Conservation (phyloP, 306 rosid genomes). For the Castanopsis chinensis region DNA sequence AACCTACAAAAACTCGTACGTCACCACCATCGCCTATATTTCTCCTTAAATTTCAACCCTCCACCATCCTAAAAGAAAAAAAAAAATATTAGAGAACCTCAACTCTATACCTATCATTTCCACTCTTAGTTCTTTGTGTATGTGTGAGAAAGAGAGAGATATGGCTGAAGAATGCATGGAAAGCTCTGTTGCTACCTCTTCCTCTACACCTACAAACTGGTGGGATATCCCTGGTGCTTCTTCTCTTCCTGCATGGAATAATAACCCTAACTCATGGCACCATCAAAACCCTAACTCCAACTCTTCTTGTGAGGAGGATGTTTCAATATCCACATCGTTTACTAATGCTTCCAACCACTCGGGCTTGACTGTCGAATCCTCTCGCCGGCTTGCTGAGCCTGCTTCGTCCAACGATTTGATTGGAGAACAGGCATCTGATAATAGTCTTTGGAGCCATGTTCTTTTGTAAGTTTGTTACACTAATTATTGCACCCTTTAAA, state of each 20-base stretch:
- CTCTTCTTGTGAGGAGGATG: conserved; percentile 76
- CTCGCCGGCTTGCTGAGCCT: conserved; percentile 44
- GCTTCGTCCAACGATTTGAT: conserved; percentile 53
- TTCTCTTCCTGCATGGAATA: conserved; percentile 55
- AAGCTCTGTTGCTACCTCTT: conserved; percentile 52
- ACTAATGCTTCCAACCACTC: conserved; percentile 86
- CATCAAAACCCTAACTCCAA: conserved; percentile 63
- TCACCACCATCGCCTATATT: conserved; percentile 45
- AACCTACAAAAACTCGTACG: conserved; percentile 49
- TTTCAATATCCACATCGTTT: conserved; percentile 74
- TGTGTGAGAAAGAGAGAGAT: background rate
- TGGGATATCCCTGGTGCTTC: conserved; percentile 59
- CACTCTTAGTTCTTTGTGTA: conserved; percentile 10
- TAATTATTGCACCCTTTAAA: background rate
- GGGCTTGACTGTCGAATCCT: conserved; percentile 59
- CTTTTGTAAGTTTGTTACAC: conserved; percentile 50
- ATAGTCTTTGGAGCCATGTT: conserved; percentile 77
- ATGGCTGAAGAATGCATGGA: conserved; percentile 77
- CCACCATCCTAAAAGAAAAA: conserved; percentile 23
- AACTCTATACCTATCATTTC: conserved; percentile 13
- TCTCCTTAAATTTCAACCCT: conserved; percentile 44
- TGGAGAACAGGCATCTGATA: conserved; percentile 60
- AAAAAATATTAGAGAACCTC: conserved; percentile 1
- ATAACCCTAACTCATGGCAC: conserved; percentile 30
- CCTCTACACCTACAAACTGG: conserved; percentile 59